Conservation (phyloP, 176 grass and related monocot genomes). For the Hordeum marinum region DNA sequence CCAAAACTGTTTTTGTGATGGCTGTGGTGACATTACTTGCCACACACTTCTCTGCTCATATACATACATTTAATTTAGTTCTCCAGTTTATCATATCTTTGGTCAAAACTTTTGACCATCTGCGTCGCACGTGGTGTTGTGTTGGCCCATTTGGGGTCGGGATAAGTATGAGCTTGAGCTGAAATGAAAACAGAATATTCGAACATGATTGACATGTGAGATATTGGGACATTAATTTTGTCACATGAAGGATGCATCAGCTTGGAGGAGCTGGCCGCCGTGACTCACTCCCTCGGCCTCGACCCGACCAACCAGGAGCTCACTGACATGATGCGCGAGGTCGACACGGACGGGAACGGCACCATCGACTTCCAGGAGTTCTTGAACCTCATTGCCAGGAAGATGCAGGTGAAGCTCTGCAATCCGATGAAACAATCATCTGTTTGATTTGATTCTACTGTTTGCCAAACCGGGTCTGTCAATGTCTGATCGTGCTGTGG, state of each 20-base stretch:
- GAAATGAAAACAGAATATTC: background rate
- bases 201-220: background rate
- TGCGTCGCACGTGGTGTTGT: constrained; percentile 18
- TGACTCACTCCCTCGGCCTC: constrained; percentile 51
- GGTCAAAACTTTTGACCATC: constrained; percentile 26
- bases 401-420: constrained; percentile 45
- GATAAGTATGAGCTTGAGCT: background rate
- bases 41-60: background rate
- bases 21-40: background rate
- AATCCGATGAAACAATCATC: background rate
- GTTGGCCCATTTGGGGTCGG: background rate
- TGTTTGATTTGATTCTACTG: background rate
- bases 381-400: constrained; percentile 47
- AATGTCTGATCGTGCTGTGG: background rate
- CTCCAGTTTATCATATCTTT: constrained; percentile 3
- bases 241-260: constrained; percentile 61
- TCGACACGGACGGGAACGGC: constrained; percentile 72
- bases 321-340: constrained; percentile 69
- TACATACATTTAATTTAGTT: background rate
- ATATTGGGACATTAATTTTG: constrained; percentile 8
- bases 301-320: constrained; percentile 63
- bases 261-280: constrained; percentile 53
- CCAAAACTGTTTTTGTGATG: background rate
- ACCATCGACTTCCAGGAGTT: constrained; percentile 82
- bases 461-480: background rate